Percentiles rank a stretch among this genome's conserved stretches.
Conservation (phyloP, 169 alveolate species). For the Plasmodium blacklocki region DNA sequence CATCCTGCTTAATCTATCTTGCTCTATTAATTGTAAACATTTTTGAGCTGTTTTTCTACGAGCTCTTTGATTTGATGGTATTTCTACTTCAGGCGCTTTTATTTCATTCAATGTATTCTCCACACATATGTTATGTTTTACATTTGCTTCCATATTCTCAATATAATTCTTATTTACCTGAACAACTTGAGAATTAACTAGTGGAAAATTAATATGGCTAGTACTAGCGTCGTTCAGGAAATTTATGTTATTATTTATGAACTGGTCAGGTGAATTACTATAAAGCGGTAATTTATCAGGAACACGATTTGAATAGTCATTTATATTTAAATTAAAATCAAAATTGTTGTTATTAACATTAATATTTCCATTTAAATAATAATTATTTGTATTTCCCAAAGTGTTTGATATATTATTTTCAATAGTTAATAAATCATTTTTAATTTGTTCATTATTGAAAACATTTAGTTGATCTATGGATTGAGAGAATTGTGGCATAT, state of each 20-base stretch:
- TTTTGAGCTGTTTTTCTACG: slow-evolving; percentile 74
- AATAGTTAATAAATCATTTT: slow-evolving; percentile 1
- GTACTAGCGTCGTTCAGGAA: slow-evolving; percentile 8
- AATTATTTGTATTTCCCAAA: neutral
- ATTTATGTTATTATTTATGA: slow-evolving; percentile 4
- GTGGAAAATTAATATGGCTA: neutral
- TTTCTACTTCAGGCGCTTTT: slow-evolving; percentile 9
- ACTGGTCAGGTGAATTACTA: neutral
- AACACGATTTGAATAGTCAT: slow-evolving; percentile 13
- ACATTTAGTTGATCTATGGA: no score
- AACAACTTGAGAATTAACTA: neutral
- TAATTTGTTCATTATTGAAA: neutral
- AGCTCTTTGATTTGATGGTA: slow-evolving; percentile 58
- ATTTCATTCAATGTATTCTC: neutral
- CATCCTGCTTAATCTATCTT: slow-evolving; percentile 46
- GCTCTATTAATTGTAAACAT: slow-evolving; percentile 71
- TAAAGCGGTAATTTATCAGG: neutral
- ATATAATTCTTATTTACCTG: slow-evolving; percentile 12
- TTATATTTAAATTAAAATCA: neutral
- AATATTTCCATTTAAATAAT: neutral
- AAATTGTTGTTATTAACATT: slow-evolving; percentile 9
- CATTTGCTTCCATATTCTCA: neutral
- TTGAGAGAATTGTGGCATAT: no score
- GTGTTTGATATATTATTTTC: neutral
- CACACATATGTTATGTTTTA: neutral